Conservation (phyloP, 139 green algal genomes). For the Haematococcus sp. region DNA sequence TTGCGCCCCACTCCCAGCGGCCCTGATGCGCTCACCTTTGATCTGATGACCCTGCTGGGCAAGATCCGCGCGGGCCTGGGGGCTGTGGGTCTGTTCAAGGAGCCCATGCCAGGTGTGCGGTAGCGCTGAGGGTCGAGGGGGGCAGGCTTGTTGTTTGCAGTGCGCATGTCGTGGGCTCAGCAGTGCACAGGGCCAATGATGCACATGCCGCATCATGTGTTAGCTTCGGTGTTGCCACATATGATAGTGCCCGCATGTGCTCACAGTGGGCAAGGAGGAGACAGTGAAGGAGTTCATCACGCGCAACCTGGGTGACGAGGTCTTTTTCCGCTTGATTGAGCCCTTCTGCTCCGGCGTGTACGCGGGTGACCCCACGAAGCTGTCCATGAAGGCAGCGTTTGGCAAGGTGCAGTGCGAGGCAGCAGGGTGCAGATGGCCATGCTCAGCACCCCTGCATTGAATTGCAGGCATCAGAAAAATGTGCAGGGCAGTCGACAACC, state of each 20-base stretch:
- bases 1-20: slow-evolving; percentile 85
- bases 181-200: too few species aligned
- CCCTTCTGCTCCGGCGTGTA: slow-evolving; percentile 99
- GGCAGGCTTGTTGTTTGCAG: too few species aligned
- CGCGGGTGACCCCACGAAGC: slow-evolving; percentile 92
- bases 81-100: slow-evolving; percentile 79
- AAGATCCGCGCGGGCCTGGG: slow-evolving; percentile 97
- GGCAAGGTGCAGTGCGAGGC: slow-evolving; percentile 75
- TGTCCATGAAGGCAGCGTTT: slow-evolving; percentile 97
- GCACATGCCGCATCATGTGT: too few species aligned
- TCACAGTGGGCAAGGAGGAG: slow-evolving; percentile 79
- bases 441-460: neutral
- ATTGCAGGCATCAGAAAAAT: too few species aligned
- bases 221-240: too few species aligned
- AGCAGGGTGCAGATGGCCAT: neutral
- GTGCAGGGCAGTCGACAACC: too few species aligned
- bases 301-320: slow-evolving; percentile 94
- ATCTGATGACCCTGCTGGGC: slow-evolving; percentile 85
- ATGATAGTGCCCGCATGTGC: too few species aligned
- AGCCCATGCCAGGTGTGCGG: slow-evolving; percentile 56
- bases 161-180: too few species aligned
- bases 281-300: slow-evolving; percentile 94
- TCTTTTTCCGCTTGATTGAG: slow-evolving; percentile 96
- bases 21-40: slow-evolving; percentile 85
- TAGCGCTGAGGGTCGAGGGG: too few species aligned